Evolutionary conservation across 192 early-diverging fungal species (phyloP).

Genomic region (Entomortierella chlamydospora): DNA sequence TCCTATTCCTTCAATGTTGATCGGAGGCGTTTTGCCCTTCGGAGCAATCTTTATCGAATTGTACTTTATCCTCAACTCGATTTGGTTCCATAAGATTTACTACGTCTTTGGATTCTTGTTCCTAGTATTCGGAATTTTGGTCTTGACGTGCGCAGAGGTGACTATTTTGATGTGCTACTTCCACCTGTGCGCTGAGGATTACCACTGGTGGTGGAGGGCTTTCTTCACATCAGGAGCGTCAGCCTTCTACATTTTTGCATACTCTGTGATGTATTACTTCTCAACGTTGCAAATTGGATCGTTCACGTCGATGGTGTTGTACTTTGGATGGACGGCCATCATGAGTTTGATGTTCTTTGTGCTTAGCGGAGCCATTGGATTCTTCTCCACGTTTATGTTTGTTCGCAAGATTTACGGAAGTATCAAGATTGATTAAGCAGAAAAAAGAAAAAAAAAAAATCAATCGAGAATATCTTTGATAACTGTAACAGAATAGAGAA

Average conservation of each 20-base stretch:
- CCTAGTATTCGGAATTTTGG: conserved; percentile 86
- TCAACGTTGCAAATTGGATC: conserved; percentile 82
- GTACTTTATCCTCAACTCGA: conserved; percentile 95
- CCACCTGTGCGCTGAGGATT: conserved; percentile 87
- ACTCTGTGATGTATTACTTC: conserved; percentile 89
- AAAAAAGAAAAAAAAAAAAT: no score
- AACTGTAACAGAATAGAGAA: no score
- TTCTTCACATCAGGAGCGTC: conserved; percentile 91
- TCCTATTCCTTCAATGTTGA: conserved; percentile 76
- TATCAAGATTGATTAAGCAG: conserved; percentile 81
- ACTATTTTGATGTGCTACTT: conserved; percentile 93
- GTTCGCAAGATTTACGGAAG: conserved; percentile 84
- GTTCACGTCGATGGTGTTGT: conserved; percentile 82
- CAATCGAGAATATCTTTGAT: no score
- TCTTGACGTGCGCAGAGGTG: conserved; percentile 89
- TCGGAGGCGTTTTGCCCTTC: conserved; percentile 92
- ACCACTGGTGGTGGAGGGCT: conserved; percentile 90
- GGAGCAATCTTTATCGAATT: conserved; percentile 96
- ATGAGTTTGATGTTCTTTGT: conserved; percentile 83
- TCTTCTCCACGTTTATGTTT: conserved; percentile 83
- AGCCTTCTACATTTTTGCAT: conserved; percentile 88
- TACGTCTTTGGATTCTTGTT: conserved; percentile 95
- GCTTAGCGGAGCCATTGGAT: conserved; percentile 82
- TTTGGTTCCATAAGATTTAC: conserved; percentile 94
- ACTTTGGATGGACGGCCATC: conserved; percentile 90